Evolutionary conservation across 2,329 filamentous ascomycete genomes (phyloP), one percentile per base, ranked within the genome.

Genomic region (Chalaropsis ovoidea): DNA sequence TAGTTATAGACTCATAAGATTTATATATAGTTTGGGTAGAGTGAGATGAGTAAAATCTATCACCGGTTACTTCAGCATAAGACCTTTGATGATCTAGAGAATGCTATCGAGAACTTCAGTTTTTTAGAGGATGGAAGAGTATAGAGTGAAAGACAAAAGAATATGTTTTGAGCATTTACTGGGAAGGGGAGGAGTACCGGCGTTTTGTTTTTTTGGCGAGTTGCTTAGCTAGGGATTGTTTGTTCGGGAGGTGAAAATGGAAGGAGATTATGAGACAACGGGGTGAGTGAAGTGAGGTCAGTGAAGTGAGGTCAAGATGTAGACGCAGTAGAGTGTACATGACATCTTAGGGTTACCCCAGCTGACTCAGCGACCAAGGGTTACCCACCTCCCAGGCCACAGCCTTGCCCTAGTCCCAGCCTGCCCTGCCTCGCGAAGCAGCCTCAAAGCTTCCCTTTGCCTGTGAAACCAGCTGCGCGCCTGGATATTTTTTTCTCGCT

Each of bases 121-220:
- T n/a, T n/a, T n/a, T n/a, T n/a, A n/a, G n/a, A n/a, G n/a, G n/a
- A n/a, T n/a, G 35, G 35, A 7, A 39, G 5, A 10, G 35, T n/a
- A n/a, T n/a, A n/a, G n/a, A n/a, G n/a, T n/a, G n/a, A n/a, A n/a
- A 39, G 8, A 7, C 22, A 60, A 60, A 61, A 61, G 58, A 19
- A 54, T 39, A 45, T 52, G 49, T 35, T 27, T 63, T 63, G 13
- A 27, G 27, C 27, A 58, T 39, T 58, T 35, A 35, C 3, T 8
- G 35, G 35, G 35, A 10, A 10, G 1, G 54, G 27, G 4, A 43
- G 58, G 58, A 61, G 58, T 61, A 42, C 41, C 22, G 62, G 62
- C 31, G 62, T 63, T 64, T 66, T 58, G 3, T 39, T 19, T 35
- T 35, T 31, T 31, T 31, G 2, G 3, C 31, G 42, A 31, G 31